Evolutionary conservation across 805 yeast species (phyloP).

Genomic region (Saccharomycopsis guyanensis): DNA sequence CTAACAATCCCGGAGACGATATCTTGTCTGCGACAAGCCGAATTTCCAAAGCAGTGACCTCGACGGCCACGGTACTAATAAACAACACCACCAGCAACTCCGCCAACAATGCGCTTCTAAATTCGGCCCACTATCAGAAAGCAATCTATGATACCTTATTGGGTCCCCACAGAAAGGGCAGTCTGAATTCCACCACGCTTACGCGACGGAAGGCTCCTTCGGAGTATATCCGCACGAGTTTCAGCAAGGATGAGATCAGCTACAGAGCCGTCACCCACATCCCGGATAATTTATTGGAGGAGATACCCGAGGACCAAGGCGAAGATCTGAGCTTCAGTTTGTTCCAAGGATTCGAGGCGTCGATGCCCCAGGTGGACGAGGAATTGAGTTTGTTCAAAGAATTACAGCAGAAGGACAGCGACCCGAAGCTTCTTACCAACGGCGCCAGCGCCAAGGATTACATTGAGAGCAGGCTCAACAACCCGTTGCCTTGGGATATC

Average conservation of each 20-base stretch:
- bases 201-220: constrained; percentile 29
- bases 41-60: constrained; percentile 42
- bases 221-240: constrained; percentile 26
- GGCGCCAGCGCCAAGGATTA: constrained; percentile 20
- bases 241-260: constrained; percentile 31
- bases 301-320: constrained; percentile 35
- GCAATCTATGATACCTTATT: constrained; percentile 40
- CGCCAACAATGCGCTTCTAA: constrained; percentile 32
- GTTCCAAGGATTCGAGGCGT: constrained; percentile 64
- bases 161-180: constrained; percentile 26
- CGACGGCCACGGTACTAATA: constrained; percentile 49
- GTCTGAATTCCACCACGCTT: constrained; percentile 33
- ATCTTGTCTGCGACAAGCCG: constrained; percentile 26
- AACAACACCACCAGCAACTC: constrained; percentile 16
- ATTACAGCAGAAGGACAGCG: constrained; percentile 12
- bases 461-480: constrained; percentile 22
- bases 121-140: constrained; percentile 34
- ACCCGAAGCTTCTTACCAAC: constrained; percentile 10
- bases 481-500: constrained; percentile 32
- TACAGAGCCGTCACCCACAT: constrained; percentile 44
- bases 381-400: constrained; percentile 23
- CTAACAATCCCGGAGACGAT: constrained; percentile 23
- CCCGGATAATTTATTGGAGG: constrained; percentile 54
- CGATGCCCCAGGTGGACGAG: constrained; percentile 43
- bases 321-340: constrained; percentile 37